Percentiles rank a stretch among this genome's conserved stretches.
Conservation (phyloP, 2,329 filamentous ascomycete species). For the Bipolaris zeicola region DNA sequence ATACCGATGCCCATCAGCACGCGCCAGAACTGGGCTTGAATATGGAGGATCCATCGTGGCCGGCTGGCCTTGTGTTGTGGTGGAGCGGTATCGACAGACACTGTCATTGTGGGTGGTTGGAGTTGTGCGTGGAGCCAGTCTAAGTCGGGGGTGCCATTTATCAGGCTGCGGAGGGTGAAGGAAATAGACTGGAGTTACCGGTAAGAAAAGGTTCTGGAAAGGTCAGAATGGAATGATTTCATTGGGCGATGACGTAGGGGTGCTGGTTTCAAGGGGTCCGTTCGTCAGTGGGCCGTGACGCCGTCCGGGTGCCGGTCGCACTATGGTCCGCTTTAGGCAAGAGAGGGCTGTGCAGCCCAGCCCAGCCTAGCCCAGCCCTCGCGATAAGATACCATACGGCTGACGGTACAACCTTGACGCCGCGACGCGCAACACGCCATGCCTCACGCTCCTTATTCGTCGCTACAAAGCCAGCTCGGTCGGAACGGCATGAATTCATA, state of each 20-base stretch:
- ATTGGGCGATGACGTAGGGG: constrained; percentile 24
- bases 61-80: constrained; percentile 37
- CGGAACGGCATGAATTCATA: constrained; percentile 44
- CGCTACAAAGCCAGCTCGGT: constrained; percentile 2
- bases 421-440: not conserved
- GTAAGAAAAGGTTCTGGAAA: constrained; percentile 13
- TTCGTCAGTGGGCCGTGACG: constrained; percentile 10
- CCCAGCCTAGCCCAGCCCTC: too few species aligned
- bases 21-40: constrained; percentile 70
- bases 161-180: not conserved
- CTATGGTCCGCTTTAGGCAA: not conserved
- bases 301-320: constrained; percentile 5
- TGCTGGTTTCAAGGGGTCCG: not conserved
- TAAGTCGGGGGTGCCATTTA: constrained; percentile 14
- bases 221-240: constrained; percentile 2
- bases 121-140: constrained; percentile 1
- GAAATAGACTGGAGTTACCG: constrained; percentile 2
- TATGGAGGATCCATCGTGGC: constrained; percentile 64
- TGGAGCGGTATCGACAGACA: constrained; percentile 9
- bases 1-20: constrained; percentile 72
- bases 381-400: too few species aligned
- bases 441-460: not conserved
- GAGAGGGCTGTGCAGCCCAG: too few species aligned
- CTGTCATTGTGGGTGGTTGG: constrained; percentile 2
- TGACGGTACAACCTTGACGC: not conserved